phyloP scores from a whole-genome alignment of 108 stramenopile species.

The Nannochloropsis oceanica region DNA sequence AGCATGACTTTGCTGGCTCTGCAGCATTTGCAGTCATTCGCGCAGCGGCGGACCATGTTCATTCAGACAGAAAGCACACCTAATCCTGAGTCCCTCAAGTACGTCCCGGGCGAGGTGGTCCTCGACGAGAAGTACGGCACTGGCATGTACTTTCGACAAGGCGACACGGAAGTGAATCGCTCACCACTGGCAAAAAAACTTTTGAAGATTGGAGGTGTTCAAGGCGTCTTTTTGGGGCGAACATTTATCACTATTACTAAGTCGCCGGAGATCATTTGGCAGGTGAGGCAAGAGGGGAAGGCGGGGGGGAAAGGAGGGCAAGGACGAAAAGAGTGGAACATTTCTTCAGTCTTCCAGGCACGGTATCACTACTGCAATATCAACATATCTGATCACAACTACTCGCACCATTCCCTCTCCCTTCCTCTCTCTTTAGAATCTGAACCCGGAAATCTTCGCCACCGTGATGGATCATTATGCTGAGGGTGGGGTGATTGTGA shows the following conservation, averaged over 20 bases:
- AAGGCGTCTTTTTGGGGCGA: constrained; percentile 73
- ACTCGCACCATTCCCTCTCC: too few relatives aligned
- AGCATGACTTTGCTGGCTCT: too few relatives aligned
- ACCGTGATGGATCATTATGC: constrained; percentile 86
- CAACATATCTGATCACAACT: too few relatives aligned
- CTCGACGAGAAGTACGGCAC: constrained; percentile 52
- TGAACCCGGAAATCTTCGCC: constrained; percentile 67
- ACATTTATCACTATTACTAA: constrained; percentile 97
- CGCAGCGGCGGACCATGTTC: constrained; percentile 46
- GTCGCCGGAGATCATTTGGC: background rate
- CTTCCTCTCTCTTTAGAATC: background rate
- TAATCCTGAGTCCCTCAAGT: constrained; percentile 92
- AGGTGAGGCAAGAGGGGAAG: background rate
- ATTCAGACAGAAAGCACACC: constrained; percentile 91
- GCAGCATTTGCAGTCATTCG: too few relatives aligned
- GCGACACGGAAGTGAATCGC: constrained; percentile 46
- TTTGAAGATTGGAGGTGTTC: constrained; percentile 65
- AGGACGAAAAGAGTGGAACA: background rate
- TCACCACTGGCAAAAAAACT: constrained; percentile 65
- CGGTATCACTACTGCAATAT: too few relatives aligned
- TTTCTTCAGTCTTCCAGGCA: too few relatives aligned
- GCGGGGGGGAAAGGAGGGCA: background rate
- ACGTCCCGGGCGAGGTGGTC: constrained; percentile 65
- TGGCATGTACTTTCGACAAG: constrained; percentile 45
- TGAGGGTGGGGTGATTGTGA: constrained; percentile 34